phyloP scores from a whole-genome alignment of 768 basidiomycete genomes.

The Wakefieldia striispora region DNA sequence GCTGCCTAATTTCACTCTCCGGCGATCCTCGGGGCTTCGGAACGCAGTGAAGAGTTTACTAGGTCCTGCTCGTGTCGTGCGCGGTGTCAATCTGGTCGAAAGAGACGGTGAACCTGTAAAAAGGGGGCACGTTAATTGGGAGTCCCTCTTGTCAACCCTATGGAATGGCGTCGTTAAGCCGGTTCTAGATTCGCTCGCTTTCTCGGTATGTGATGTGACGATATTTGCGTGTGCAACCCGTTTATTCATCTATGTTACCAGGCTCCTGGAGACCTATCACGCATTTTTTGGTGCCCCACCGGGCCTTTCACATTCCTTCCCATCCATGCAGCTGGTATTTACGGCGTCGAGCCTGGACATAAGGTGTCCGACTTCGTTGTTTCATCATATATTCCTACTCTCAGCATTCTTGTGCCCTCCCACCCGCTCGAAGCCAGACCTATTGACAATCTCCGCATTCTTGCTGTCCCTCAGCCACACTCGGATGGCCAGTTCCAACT shows the following conservation, averaged over 20 bases:
- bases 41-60: not conserved
- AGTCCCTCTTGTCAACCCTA: slow-evolving; percentile 1
- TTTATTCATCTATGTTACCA: not conserved
- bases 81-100: not conserved
- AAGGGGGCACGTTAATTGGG: not conserved
- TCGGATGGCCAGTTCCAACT: slow-evolving; percentile 14
- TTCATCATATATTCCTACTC: slow-evolving; percentile 31
- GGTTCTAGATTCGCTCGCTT: slow-evolving; percentile 1
- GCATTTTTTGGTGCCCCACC: slow-evolving; percentile 4
- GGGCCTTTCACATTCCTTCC: slow-evolving; percentile 4
- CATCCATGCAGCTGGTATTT: slow-evolving; percentile 5
- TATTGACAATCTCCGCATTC: not conserved
- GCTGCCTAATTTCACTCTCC: not conserved
- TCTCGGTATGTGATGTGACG: not conserved
- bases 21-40: not conserved
- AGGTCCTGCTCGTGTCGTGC: not conserved
- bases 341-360: not conserved
- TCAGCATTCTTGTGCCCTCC: slow-evolving; percentile 13
- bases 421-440: not conserved
- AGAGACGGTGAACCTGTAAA: not conserved
- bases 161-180: slow-evolving; percentile 12
- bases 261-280: not conserved
- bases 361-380: slow-evolving; percentile 1
- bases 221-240: not conserved
- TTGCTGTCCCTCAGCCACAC: slow-evolving; percentile 14